Evolutionary conservation across 352 stramenopile species (phyloP).

Genomic region (Lagenidium giganteum): DNA sequence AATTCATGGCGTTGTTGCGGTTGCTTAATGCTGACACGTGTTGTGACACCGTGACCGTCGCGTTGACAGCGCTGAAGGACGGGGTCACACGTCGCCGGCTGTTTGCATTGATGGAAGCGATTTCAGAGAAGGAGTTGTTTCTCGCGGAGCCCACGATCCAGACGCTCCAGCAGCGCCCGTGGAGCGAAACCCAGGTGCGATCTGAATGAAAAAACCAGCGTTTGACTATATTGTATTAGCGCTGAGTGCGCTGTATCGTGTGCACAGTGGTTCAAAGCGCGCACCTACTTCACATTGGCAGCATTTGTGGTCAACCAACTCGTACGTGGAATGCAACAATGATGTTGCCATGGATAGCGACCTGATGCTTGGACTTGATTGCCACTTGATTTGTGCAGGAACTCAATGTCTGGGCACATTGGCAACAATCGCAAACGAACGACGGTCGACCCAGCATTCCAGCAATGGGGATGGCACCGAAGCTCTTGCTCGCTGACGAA

Average conservation of each 20-base stretch:
- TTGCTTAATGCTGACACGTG: too few species aligned
- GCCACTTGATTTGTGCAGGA: conserved; percentile 30
- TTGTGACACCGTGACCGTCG: too few species aligned
- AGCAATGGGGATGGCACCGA: conserved; percentile 36
- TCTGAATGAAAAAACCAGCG: too few species aligned
- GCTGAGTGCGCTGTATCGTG: not conserved
- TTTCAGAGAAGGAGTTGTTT: too few species aligned
- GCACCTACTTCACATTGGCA: conserved; percentile 62
- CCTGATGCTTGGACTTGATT: not conserved
- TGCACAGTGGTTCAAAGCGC: conserved; percentile 49
- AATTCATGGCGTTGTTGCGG: too few species aligned
- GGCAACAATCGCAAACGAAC: conserved; percentile 20
- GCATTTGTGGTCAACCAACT: conserved; percentile 73
- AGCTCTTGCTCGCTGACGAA: conserved; percentile 20
- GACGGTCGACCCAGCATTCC: conserved; percentile 31
- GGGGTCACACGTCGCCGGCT: too few species aligned
- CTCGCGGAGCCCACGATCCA: too few species aligned
- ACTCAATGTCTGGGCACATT: conserved; percentile 62
- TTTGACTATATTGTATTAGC: too few species aligned
- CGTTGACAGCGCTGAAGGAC: too few species aligned
- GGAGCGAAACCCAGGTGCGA: too few species aligned
- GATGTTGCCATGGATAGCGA: not conserved
- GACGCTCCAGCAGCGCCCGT: too few species aligned
- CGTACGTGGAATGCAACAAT: conserved; percentile 26
- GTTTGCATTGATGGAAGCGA: too few species aligned